Evolutionary conservation across 352 stramenopile species (phyloP), one percentile per base, ranked within the genome.

Genomic region (Phytophthora ohioensis): DNA sequence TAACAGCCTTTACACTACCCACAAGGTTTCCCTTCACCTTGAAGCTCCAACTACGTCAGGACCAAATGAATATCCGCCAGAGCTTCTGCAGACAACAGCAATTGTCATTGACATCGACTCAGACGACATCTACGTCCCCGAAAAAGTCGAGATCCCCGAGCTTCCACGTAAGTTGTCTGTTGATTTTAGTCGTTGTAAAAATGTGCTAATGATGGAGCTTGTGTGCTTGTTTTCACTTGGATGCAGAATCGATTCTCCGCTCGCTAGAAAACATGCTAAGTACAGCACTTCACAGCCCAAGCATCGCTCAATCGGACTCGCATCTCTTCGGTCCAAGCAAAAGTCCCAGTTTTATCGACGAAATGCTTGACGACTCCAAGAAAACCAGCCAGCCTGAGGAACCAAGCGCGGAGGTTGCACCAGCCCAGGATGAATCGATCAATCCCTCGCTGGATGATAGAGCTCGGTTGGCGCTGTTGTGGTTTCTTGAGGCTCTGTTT

Each of bases 1-100:
- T 13, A 88, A 90, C 70, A 90, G 82, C 30, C 69, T 92, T 13
- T 92, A 91, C 71, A 92, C 84, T n/a, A 68, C 82, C 0, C 81
- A 90, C 46, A 87, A 80, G 54, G 82, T 82, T 2, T 75, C 66
- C 21, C 59, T 92, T 11, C 67, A 81, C 38, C 64, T 92, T 6
- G 60, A 76, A 52, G 1, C 74, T 69, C 36, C 46, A 64, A 5
- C 46, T 43, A 49, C 34, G 31, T 17, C 35, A 39, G 47, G 35
- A 3, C 31, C 66, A 17, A 61, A 42, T 3, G 52, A 70, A 30
- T 91, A 88, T 60, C 73, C 82, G 6, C 35, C 63, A 12, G 78
- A 81, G 10, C 73, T 92, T 38, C 63, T 91, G 9, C 74, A 90
- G 47, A 78, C 77, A 9, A 39, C 75, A 30, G 78, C 81, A 27